These are phyloP conservation scores for Trichoderma endophyticum DNA, from an alignment of 2,329 filamentous ascomycete species.

Conservation along the genomic window DNA sequence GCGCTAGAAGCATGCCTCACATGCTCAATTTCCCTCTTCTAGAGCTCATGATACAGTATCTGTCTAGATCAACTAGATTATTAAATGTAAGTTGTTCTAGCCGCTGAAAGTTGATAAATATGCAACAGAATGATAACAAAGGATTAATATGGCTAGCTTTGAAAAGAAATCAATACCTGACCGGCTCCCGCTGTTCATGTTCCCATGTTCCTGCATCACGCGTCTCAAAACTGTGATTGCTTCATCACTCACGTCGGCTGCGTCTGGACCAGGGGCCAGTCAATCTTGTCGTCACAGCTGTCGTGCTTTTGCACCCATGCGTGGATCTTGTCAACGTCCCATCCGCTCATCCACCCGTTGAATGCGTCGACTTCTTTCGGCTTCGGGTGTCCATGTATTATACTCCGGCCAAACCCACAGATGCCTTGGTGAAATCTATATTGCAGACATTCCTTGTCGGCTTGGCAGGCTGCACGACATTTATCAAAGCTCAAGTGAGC, in stretches of 20 bases:
- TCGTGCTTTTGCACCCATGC: constrained; percentile 39
- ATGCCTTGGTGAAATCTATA: constrained; percentile 39
- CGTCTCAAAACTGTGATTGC: neutral
- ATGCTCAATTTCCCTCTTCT: neutral
- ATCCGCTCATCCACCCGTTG: constrained; percentile 39
- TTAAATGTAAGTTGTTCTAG: neutral
- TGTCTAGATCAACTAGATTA: neutral
- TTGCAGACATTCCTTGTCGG: constrained; percentile 38
- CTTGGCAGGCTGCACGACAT: constrained; percentile 45
- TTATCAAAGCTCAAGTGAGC: constrained; percentile 42
- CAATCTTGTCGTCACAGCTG: constrained; percentile 28
- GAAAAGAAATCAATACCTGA: neutral
- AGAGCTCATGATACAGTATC: neutral
- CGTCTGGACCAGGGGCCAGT: constrained; percentile 4
- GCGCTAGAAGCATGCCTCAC: neutral
- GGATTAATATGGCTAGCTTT: neutral
- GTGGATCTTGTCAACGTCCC: constrained; percentile 41
- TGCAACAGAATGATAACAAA: neutral
- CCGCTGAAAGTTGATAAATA: neutral
- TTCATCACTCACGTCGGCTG: neutral
- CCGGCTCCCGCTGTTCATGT: neutral
- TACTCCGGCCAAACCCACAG: constrained; percentile 35
- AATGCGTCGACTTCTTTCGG: constrained; percentile 29
- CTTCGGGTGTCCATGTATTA: constrained; percentile 40
- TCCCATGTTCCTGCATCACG: neutral